Evolutionary conservation across 805 yeast species (phyloP), one percentile per base, ranked within the genome.

Genomic region (Deakozyma indianensis): DNA sequence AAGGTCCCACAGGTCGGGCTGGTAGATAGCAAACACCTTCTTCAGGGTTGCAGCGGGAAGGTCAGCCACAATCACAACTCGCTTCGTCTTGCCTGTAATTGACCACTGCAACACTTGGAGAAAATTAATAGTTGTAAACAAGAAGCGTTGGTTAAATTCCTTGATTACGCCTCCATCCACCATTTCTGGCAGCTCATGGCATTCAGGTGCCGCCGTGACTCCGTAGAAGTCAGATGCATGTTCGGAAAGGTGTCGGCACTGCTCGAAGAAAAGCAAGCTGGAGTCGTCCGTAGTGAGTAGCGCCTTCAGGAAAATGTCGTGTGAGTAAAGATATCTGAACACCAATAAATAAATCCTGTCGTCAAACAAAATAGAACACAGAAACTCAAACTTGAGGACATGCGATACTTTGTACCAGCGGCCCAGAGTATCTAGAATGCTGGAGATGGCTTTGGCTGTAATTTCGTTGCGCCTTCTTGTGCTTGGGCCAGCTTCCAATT

Each of bases 351-450:
- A 70, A 48, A 63, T 81, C 47, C 78, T 77, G 23, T 80, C 74
- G 58, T 92, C 97, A 59, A 80, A 83, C 22, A 92, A 60, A 40
- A 88, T 58, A 0, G 83, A 73, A 4, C 81, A 61, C 14, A 90
- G 64, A 53, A 80, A 83, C 58, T 86, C 94, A 58, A 72, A 79
- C 59, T 90, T 88, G 50, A 88, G 59, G 1, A 86, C 65, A 58
- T 92, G 96, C 41, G 77, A 80, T 7, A 71, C 59, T 56, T 83
- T 83, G 58, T 84, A 80, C 96, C 96, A 88, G 53, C 38, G 11
- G 5, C 38, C 11, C 5, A 32, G 18, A 32, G 38, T 32, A 32
- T 64, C 53, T 1, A 85, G 46, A 1, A 77, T 70, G 1, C 74
- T 73, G 0, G 80, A 66, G 1, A 80, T 64, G 3, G 80, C 73